A percentile compares a stretch with the other conserved stretches of the same genome.
Evolutionary conservation across 257 asterid species (phyloP).

Genomic region (Apocynum venetum): DNA sequence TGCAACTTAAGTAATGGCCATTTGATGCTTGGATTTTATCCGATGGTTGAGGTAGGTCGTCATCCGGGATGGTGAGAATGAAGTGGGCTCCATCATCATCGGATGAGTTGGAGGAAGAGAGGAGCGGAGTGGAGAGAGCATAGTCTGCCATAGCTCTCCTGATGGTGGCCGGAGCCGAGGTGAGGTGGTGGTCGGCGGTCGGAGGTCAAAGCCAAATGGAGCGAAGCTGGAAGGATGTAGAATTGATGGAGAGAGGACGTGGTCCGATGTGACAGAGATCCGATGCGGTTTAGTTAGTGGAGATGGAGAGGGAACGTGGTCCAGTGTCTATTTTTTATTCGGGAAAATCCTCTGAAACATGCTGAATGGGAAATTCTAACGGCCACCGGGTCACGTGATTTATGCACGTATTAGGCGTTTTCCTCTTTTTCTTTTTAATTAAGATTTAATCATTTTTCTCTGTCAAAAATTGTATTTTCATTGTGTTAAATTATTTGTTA

Average conservation of each 20-base stretch:
- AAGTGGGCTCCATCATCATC: constrained; percentile 30
- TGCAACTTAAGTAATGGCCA: background rate
- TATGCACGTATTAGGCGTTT: background rate
- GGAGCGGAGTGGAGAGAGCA: constrained; percentile 57
- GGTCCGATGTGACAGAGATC: constrained; percentile 9
- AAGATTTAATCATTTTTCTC: too few relatives aligned
- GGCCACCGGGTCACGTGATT: background rate
- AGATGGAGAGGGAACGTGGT: background rate
- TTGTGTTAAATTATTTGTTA: too few relatives aligned
- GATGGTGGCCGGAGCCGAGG: constrained; percentile 12
- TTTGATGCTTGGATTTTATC: constrained; percentile 6
- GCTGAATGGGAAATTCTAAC: too few relatives aligned
- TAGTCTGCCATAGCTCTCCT: constrained; percentile 37
- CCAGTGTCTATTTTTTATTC: too few relatives aligned
- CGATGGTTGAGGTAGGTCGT: constrained; percentile 11
- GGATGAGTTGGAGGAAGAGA: constrained; percentile 25
- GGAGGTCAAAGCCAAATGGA: background rate
- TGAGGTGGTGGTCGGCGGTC: background rate
- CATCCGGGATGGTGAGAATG: constrained; percentile 48
- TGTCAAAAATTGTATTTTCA: too few relatives aligned
- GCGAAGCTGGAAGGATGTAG: background rate
- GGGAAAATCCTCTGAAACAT: too few relatives aligned
- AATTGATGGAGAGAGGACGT: background rate
- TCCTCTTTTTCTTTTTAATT: too few relatives aligned
- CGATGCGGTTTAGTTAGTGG: background rate